Conservation (phyloP, 768 basidiomycete genomes). For the Candolleomyces eurysporus region DNA sequence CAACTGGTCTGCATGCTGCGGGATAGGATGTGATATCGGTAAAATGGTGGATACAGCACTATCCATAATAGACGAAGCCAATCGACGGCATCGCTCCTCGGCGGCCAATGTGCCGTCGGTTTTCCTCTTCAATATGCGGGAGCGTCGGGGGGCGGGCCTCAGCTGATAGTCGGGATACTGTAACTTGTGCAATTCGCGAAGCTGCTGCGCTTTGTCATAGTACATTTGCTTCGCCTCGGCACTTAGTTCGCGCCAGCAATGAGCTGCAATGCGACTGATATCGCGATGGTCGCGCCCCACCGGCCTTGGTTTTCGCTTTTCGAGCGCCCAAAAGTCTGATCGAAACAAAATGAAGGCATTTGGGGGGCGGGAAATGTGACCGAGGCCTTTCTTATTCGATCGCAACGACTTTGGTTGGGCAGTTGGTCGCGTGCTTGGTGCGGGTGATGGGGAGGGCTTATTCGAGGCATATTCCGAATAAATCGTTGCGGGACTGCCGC, state of each 20-base stretch:
- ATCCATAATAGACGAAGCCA: not conserved
- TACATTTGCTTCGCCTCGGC: slow-evolving; percentile 41
- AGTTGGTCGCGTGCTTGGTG: slow-evolving; percentile 14
- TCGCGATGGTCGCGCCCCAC: slow-evolving; percentile 65
- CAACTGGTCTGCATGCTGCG: too few species aligned
- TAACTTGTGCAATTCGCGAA: slow-evolving; percentile 44
- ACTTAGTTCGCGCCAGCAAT: slow-evolving; percentile 56
- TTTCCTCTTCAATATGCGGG: slow-evolving; percentile 33
- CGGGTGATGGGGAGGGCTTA: slow-evolving; percentile 1
- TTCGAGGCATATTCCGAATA: not conserved
- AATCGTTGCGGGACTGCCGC: not conserved
- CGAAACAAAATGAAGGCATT: slow-evolving; percentile 80
- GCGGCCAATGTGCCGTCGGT: not conserved
- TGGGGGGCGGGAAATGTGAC: slow-evolving; percentile 64
- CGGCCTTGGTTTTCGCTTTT: slow-evolving; percentile 43
- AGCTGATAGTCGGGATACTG: slow-evolving; percentile 58
- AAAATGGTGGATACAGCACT: not conserved
- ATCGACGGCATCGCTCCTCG: not conserved
- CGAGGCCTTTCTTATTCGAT: slow-evolving; percentile 21
- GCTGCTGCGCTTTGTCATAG: slow-evolving; percentile 37
- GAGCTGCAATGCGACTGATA: slow-evolving; percentile 63
- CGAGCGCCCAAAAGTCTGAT: slow-evolving; percentile 55
- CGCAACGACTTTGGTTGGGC: not conserved
- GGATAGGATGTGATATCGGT: not conserved
- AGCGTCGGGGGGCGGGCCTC: slow-evolving; percentile 34